These are phyloP conservation scores for Phalaenopsis aphrodite DNA, from an alignment of 106 monocot genomes.

Conservation along the genomic window DNA sequence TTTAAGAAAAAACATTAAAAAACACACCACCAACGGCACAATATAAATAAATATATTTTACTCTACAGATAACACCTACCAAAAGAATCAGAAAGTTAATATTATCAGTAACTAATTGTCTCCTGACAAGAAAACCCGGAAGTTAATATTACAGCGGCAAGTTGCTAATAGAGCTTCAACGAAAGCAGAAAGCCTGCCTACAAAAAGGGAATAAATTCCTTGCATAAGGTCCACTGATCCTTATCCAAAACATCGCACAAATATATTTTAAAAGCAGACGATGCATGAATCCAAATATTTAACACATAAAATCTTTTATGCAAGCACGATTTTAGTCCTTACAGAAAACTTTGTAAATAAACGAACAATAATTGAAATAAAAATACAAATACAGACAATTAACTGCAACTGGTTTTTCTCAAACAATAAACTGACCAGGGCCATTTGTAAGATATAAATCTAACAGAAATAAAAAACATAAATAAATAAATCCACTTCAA, in stretches of 20 bases:
- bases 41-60: neutral
- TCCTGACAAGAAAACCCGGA: neutral
- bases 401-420: neutral
- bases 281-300: neutral
- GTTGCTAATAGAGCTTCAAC: neutral
- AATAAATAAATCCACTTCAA: neutral
- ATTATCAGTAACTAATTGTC: neutral
- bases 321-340: neutral
- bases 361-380: neutral
- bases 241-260: neutral
- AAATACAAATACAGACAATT: neutral
- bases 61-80: neutral
- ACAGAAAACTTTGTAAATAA: neutral
- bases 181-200: neutral
- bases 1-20: neutral
- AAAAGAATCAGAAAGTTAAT: neutral
- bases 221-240: neutral
- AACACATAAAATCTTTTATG: neutral
- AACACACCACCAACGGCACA: neutral
- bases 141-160: neutral
- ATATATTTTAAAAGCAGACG: neutral
- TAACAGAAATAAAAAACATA: neutral
- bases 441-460: neutral
- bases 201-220: neutral
- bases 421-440: neutral